These are phyloP conservation scores for Pycnococcus provasolii DNA, from an alignment of 139 green algal genomes.

Conservation along the genomic window DNA sequence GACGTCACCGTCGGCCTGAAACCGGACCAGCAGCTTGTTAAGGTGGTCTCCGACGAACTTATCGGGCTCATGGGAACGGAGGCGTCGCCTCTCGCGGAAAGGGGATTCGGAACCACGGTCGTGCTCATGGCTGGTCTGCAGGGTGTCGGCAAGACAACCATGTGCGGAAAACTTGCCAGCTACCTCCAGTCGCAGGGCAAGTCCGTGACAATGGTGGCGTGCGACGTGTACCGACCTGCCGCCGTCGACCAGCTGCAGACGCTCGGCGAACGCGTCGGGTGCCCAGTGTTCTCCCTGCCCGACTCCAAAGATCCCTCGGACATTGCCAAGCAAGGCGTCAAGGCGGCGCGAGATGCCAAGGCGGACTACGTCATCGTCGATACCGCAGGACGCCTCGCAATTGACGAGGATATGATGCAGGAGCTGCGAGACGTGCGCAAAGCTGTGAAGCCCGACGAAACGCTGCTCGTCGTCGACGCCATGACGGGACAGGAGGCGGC, in stretches of 20 bases:
- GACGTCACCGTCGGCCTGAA: slow-evolving; percentile 62
- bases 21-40: slow-evolving; percentile 87
- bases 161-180: slow-evolving; percentile 84
- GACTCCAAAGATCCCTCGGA: slow-evolving; percentile 36
- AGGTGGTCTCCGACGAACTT: slow-evolving; percentile 85
- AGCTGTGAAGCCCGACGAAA: slow-evolving; percentile 70
- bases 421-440: slow-evolving; percentile 74
- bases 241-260: slow-evolving; percentile 88
- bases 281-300: slow-evolving; percentile 83
- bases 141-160: slow-evolving; percentile 95
- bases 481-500: slow-evolving; percentile 91
- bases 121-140: slow-evolving; percentile 50
- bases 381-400: slow-evolving; percentile 84
- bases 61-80: slow-evolving; percentile 73
- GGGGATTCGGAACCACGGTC: slow-evolving; percentile 31
- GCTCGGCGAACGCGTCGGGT: slow-evolving; percentile 48
- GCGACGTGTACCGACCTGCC: slow-evolving; percentile 83
- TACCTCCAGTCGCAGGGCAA: slow-evolving; percentile 68
- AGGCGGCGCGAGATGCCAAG: slow-evolving; percentile 43
- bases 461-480: slow-evolving; percentile 93
- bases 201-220: slow-evolving; percentile 68
- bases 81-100: neutral
- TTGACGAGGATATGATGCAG: slow-evolving; percentile 36
- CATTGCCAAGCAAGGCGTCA: slow-evolving; percentile 49
- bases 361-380: slow-evolving; percentile 87